These are phyloP conservation scores for Pseudocercospora fijiensis DNA, from an alignment of 2,329 filamentous ascomycete genomes.

Conservation along the genomic window DNA sequence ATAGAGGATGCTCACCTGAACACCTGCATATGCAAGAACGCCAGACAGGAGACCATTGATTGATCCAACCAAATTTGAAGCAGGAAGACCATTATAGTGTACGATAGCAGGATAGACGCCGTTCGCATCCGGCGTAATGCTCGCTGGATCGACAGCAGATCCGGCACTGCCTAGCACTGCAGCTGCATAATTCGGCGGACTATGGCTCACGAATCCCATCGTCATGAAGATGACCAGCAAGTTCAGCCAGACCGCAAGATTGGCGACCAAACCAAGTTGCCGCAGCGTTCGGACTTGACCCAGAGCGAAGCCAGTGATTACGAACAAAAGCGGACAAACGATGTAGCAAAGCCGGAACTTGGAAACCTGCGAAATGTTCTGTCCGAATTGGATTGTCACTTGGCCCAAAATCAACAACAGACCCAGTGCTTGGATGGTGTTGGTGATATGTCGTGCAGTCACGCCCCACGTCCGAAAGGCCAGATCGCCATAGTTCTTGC, in stretches of 20 bases:
- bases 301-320: constrained; percentile 51
- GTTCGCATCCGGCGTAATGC: constrained; percentile 14
- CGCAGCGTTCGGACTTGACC: constrained; percentile 58
- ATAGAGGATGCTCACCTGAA: constrained; percentile 29
- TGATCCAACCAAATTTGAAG: constrained; percentile 22
- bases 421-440: constrained; percentile 43
- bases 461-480: constrained; percentile 44
- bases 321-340: constrained; percentile 51
- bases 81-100: constrained; percentile 20
- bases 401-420: constrained; percentile 53
- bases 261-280: constrained; percentile 57
- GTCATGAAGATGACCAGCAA: constrained; percentile 51
- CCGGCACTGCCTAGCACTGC: constrained; percentile 25
- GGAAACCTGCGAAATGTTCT: constrained; percentile 56
- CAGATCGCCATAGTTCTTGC: constrained; percentile 46
- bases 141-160: constrained; percentile 32
- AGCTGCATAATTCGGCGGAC: constrained; percentile 49
- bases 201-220: constrained; percentile 55
- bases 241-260: constrained; percentile 57
- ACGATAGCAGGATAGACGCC: constrained; percentile 22
- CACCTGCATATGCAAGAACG: constrained; percentile 51
- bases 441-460: constrained; percentile 41
- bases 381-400: constrained; percentile 55
- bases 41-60: constrained; percentile 30
- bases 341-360: constrained; percentile 51